Percentiles rank a stretch among this genome's conserved stretches.
Conservation (phyloP, 2,329 filamentous ascomycete species). For the Phyllosticta ampelicida region DNA sequence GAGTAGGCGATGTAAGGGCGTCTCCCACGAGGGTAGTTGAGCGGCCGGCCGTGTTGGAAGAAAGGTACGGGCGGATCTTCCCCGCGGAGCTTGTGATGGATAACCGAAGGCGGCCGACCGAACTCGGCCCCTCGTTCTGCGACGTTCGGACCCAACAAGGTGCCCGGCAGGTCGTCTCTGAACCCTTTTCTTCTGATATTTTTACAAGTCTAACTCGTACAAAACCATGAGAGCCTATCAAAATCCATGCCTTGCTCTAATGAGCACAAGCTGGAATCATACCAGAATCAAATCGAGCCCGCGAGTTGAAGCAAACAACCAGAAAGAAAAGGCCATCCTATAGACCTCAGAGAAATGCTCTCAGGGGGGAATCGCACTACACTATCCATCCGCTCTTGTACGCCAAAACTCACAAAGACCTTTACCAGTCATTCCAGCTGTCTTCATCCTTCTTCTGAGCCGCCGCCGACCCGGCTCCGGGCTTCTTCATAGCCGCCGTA, state of each 20-base stretch:
- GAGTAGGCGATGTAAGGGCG: neutral
- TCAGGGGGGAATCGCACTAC: neutral
- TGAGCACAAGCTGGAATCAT: neutral
- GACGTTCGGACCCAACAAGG: neutral
- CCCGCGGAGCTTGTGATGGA: neutral
- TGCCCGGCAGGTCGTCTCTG: neutral
- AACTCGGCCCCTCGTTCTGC: neutral
- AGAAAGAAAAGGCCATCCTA: neutral
- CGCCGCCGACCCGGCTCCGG: slow-evolving; percentile 15
- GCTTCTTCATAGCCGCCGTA: slow-evolving; percentile 53
- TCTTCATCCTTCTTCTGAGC: slow-evolving; percentile 42
- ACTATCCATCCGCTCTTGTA: neutral
- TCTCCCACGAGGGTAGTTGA: neutral
- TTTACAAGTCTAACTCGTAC: neutral
- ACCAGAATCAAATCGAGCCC: neutral
- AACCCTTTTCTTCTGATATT: neutral
- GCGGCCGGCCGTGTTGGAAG: neutral
- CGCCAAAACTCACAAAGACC: neutral
- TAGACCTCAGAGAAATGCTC: neutral
- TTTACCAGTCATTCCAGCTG: slow-evolving; percentile 45
- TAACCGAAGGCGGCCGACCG: neutral
- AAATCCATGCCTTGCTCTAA: neutral
- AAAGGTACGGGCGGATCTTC: neutral
- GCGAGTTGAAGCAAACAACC: neutral
- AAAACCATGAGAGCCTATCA: neutral